Base-by-base conservation (phyloP, 2,329 filamentous ascomycete genomes). In the Epichloe gansuensis region DNA sequence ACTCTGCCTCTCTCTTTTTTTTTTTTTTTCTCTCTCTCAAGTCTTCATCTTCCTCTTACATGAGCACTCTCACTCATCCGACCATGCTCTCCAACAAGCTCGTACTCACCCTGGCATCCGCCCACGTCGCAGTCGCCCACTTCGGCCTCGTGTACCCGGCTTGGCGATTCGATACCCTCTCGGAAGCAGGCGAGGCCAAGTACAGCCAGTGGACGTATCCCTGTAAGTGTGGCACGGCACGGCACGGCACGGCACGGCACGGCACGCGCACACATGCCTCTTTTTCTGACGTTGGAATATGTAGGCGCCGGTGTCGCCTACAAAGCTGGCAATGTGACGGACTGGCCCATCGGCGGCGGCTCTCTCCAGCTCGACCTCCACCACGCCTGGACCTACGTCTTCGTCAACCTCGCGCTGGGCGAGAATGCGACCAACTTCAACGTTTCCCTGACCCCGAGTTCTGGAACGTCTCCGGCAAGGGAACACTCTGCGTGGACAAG, bases 401-500 rank as follows among this genome's bases (percentile, higher is more conserved):
- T 73, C 60, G 62, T 80, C 65, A 79, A 79, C 65, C 67, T 78
- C 48, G 76, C 74, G 46, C 64, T 77, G 43, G 73, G 73, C 62
- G 62, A 62, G 45, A 75, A 76, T 63, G 63, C 76, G 23, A 75
- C 73, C 61, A 81, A 80, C 66, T 90, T 83, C 75, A 88, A 85
- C 73, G 75, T 84, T 66, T 78, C 82, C 37, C 73, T 89, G 31
- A 77, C 81, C 79, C 78, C 3, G 59, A 72, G 68, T 78, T 72
- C 69, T 80, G 72, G 67, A 82, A 73, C 71, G 78, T 66, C 62
- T 81, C 69, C 66, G 85, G 62, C 67, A 69, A 77, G 17, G 83
- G 85, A 46, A 73, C 75, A 46, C 81, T 89, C 61, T 91, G 86
- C 67, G 60, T 89, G 12, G 77, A 81, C 8, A 67, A 74, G 56